These are phyloP conservation scores for Chrysophaeum taylorii DNA, from an alignment of 352 stramenopile species.

Conservation along the genomic window DNA sequence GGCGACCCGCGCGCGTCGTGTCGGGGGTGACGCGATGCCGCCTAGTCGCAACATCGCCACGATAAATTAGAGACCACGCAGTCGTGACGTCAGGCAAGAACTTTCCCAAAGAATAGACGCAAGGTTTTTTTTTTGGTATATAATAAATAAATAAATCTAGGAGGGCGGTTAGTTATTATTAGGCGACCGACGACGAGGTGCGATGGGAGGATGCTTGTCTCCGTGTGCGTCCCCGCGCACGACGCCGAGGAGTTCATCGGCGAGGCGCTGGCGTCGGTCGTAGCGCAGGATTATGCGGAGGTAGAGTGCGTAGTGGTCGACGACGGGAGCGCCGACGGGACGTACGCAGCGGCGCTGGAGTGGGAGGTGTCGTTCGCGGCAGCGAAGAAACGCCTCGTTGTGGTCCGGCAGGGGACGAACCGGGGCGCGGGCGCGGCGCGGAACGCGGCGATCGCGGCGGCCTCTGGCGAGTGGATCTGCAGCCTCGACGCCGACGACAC, in stretches of 20 bases:
- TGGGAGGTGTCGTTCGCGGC: not conserved
- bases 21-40: too few species aligned
- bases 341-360: not conserved
- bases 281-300: not conserved
- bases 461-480: not conserved
- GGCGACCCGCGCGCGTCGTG: too few species aligned
- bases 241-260: not conserved
- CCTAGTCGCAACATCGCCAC: too few species aligned
- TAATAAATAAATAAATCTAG: too few species aligned
- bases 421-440: not conserved
- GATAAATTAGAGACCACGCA: too few species aligned
- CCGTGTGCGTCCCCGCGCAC: not conserved
- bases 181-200: too few species aligned
- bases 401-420: not conserved
- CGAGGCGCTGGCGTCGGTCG: not conserved
- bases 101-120: too few species aligned
- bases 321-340: not conserved
- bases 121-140: too few species aligned
- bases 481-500: not conserved
- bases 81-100: too few species aligned
- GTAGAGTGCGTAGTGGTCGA: not conserved
- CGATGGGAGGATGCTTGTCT: too few species aligned
- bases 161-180: too few species aligned
- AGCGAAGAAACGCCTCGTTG: not conserved
- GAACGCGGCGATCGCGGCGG: not conserved